Evolutionary conservation across 495 filamentous ascomycete species (phyloP).

Genomic region (Ramalina peruviana): DNA sequence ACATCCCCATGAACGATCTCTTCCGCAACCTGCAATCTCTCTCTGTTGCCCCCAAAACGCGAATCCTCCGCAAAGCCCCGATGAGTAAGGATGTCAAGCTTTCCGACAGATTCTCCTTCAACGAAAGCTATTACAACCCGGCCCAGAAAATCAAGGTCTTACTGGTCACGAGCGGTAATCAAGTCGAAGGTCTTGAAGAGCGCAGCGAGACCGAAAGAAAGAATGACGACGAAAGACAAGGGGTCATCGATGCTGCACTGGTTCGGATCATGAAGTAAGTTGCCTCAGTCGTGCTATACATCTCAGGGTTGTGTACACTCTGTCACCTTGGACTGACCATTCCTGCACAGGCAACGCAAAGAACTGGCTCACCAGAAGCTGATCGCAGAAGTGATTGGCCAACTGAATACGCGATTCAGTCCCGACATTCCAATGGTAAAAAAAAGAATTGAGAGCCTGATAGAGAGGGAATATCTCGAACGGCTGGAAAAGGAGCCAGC

Average conservation of each 20-base stretch:
- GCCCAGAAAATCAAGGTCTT: conserved; percentile 78
- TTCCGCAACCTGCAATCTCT: conserved; percentile 72
- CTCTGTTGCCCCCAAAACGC: conserved; percentile 70
- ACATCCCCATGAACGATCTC: conserved; percentile 68
- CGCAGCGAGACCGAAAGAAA: conserved; percentile 76
- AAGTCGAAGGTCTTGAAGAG: conserved; percentile 74
- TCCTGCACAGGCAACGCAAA: conserved; percentile 65
- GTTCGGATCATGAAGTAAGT: conserved; percentile 94
- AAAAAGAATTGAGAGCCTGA: conserved; percentile 81
- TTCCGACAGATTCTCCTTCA: conserved; percentile 73
- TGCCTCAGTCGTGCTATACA: too few species aligned
- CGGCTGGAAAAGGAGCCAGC: conserved; percentile 54
- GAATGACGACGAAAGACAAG: conserved; percentile 64
- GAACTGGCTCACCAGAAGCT: conserved; percentile 66
- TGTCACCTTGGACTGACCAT: neutral
- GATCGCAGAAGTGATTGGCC: conserved; percentile 69
- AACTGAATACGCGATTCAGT: conserved; percentile 66
- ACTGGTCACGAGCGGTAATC: conserved; percentile 54
- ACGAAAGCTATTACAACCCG: conserved; percentile 67
- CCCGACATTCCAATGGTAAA: conserved; percentile 89
- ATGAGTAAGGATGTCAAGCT: conserved; percentile 68
- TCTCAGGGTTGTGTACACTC: neutral
- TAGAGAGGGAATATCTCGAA: conserved; percentile 89
- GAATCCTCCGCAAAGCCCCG: conserved; percentile 70
- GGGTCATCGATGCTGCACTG: conserved; percentile 74